phyloP scores from a whole-genome alignment of 1,284 basidiomycete species.

The Cryptococcus neoformans region DNA sequence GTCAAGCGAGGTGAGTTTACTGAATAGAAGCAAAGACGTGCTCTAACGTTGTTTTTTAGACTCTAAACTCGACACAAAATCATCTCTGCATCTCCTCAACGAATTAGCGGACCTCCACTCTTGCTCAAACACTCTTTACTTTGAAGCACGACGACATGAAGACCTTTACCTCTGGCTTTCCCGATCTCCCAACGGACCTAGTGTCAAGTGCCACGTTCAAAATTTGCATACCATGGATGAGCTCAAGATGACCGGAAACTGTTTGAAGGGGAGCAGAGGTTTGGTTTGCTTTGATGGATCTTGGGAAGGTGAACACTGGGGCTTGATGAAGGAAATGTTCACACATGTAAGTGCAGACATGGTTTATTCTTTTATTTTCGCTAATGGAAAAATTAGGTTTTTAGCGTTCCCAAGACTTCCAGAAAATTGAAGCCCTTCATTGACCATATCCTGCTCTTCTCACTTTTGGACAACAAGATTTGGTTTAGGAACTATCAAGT shows the following conservation, averaged over 20 bases:
- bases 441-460: conserved; percentile 96
- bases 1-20: conserved; percentile 81
- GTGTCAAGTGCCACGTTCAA: conserved; percentile 95
- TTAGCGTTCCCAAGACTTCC: conserved; percentile 86
- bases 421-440: conserved; percentile 95
- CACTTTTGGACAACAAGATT: conserved; percentile 91
- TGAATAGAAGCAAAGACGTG: neutral
- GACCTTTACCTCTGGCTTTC: conserved; percentile 97
- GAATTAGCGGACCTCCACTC: conserved; percentile 97
- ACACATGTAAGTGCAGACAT: conserved; percentile 69
- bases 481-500: conserved; percentile 99
- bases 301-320: conserved; percentile 86
- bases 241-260: conserved; percentile 99
- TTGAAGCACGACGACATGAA: conserved; percentile 92
- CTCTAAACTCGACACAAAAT: conserved; percentile 96
- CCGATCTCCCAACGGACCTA: conserved; percentile 96
- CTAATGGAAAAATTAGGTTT: conserved; percentile 62
- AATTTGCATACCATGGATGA: conserved; percentile 99
- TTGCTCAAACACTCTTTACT: conserved; percentile 97
- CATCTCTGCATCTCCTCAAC: conserved; percentile 87
- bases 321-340: conserved; percentile 91
- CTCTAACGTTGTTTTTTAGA: conserved; percentile 55
- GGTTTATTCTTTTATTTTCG: too few relatives aligned
- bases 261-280: conserved; percentile 91
- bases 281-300: conserved; percentile 87